A percentile compares a stretch with the other conserved stretches of the same genome.
Conservation (phyloP, 768 basidiomycete genomes). For the Austroboletus eburneus region DNA sequence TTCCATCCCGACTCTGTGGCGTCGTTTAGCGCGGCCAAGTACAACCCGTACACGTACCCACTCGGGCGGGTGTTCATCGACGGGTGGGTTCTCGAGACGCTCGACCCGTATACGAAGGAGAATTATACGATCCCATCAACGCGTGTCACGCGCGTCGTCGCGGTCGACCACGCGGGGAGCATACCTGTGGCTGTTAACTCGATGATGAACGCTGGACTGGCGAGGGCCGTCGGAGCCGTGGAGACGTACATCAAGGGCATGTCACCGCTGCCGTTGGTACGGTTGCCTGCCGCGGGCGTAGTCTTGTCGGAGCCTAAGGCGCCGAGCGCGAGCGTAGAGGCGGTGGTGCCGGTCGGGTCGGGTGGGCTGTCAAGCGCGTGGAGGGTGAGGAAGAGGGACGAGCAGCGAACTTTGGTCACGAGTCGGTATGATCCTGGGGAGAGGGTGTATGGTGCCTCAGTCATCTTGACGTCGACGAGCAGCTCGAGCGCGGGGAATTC, state of each 20-base stretch:
- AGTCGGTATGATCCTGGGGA: conserved; percentile 50
- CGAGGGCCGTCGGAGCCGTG: conserved; percentile 65
- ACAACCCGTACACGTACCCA: conserved; percentile 72
- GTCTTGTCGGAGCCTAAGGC: conserved; percentile 49
- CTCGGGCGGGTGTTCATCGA: conserved; percentile 83
- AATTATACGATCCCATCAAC: conserved; percentile 94
- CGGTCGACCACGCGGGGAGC: conserved; percentile 82
- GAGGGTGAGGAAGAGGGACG: conserved; percentile 59
- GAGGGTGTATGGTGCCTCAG: conserved; percentile 46
- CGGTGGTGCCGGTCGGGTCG: conserved; percentile 21
- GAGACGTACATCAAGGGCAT: conserved; percentile 68
- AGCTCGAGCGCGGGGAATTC: conserved; percentile 8
- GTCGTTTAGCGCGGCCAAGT: conserved; percentile 57
- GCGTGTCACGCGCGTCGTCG: conserved; percentile 76
- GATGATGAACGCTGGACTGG: conserved; percentile 76
- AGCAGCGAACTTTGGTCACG: conserved; percentile 51
- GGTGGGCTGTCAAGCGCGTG: conserved; percentile 38
- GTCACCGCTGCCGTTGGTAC: conserved; percentile 62
- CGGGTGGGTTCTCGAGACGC: conserved; percentile 94
- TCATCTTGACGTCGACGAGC: conserved; percentile 39
- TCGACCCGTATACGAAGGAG: conserved; percentile 92
- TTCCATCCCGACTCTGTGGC: conserved; percentile 62
- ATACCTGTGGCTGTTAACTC: conserved; percentile 83
- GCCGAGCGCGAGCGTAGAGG: conserved; percentile 33
- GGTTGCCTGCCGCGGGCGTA: conserved; percentile 64